phyloP scores from a whole-genome alignment of 257 asterid genomes.

The Fraxinus excelsior region DNA sequence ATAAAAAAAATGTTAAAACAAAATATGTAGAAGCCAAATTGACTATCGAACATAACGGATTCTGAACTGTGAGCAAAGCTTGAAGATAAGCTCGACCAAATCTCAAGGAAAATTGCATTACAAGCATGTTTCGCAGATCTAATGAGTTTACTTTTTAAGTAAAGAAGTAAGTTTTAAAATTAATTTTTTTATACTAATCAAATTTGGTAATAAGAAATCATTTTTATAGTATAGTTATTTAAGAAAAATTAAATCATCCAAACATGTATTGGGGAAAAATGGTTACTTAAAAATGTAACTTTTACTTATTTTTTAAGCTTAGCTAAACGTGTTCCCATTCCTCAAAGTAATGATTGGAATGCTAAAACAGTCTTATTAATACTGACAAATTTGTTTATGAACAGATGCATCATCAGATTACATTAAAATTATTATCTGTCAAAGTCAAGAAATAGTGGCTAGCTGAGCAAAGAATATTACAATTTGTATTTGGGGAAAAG shows the following conservation, averaged over 20 bases:
- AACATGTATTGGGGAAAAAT: neutral
- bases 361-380: neutral
- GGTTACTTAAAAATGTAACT: too few species aligned
- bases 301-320: neutral
- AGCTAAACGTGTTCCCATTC: too few species aligned
- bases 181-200: neutral
- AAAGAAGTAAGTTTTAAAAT: neutral
- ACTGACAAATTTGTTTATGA: neutral
- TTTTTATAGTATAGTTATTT: neutral
- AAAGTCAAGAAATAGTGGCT: neutral
- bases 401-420: neutral
- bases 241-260: neutral
- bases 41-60: neutral
- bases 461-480: neutral
- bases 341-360: neutral
- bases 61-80: neutral
- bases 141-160: neutral
- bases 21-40: neutral
- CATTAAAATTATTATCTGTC: neutral
- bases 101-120: neutral
- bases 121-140: neutral
- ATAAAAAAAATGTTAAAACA: neutral
- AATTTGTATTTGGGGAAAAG: neutral
- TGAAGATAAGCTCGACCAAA: neutral
- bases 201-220: neutral